Conservation (phyloP, 2,329 filamentous ascomycete genomes). For the Epichloe bromicola region DNA sequence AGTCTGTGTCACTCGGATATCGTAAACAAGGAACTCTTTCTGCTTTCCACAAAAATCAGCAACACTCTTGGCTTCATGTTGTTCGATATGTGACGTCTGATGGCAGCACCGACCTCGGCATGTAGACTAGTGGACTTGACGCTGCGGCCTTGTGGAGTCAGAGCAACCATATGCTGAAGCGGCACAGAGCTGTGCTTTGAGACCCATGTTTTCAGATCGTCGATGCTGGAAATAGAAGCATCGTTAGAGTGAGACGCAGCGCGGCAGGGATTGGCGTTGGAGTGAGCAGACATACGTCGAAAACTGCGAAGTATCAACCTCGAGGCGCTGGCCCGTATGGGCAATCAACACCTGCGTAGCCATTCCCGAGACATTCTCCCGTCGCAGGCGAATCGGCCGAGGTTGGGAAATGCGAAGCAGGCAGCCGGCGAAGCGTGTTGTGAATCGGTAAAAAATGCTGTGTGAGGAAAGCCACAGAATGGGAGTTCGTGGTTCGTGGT, state of each 20-base stretch:
- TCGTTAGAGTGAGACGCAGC: neutral
- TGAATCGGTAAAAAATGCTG: neutral
- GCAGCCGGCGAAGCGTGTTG: neutral
- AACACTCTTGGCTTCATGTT: neutral
- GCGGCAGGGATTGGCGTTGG: neutral
- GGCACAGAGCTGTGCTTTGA: constrained; percentile 61
- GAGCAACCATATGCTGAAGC: constrained; percentile 66
- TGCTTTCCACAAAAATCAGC: constrained; percentile 21
- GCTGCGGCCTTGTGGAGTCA: constrained; percentile 75
- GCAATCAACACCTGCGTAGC: constrained; percentile 82
- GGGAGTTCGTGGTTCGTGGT: neutral
- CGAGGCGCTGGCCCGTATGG: constrained; percentile 80
- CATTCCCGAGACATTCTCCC: constrained; percentile 52
- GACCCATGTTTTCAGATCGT: constrained; percentile 76
- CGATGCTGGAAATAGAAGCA: constrained; percentile 42
- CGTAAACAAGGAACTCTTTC: constrained; percentile 87
- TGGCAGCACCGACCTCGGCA: constrained; percentile 49
- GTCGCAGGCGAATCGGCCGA: constrained; percentile 12
- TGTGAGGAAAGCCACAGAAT: neutral
- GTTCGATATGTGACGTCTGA: neutral
- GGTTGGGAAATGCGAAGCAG: neutral
- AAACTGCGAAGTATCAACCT: constrained; percentile 64
- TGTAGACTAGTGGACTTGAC: constrained; percentile 70
- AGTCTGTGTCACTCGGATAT: constrained; percentile 59
- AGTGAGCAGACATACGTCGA: constrained; percentile 42